Evolutionary conservation across 2,329 filamentous ascomycete genomes (phyloP), one percentile per base, ranked within the genome.

Genomic region (Exophiala alcalophila): DNA sequence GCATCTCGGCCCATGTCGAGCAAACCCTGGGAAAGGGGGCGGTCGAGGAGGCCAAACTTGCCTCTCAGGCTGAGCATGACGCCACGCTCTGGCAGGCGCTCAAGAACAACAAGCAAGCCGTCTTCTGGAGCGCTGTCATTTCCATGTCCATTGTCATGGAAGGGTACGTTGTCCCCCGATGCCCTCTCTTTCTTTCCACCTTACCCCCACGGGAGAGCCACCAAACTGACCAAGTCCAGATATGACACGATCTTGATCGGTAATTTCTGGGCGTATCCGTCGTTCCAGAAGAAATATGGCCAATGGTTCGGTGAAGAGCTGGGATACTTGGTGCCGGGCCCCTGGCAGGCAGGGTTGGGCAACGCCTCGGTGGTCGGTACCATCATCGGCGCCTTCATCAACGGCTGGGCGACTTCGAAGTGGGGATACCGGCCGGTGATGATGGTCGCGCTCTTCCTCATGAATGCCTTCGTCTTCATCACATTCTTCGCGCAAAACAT

Each of bases 401-500:
- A 47, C 28, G 47, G 47, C 2, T 47, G 34, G 32, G 32, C 35
- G 11, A 47, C 47, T 3, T n/a, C 32, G 10, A 33, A 29, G 29
- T 50, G 33, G 33, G 72, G 72, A 35, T 73, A 75, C 47, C 65
- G 70, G 15, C 69, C 69, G 44, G 73, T 70, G 1, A 65, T 74
- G 34, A 66, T 74, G 56, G 56, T 63, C 14, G 71, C 67, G 47
- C 61, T 74, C 5, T 50, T 64, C 9, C 53, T 69, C 25, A 61
- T 75, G 35, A 65, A 62, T 12, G 71, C 61, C 1, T 72, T 71
- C 55, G 72, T 70, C 12, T 62, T 70, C 14, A 71, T 76, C 42
- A 70, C 71, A 54, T 74, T 76, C 62, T 73, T 70, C 2, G 72
- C 72, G 2, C 60, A 65, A 33, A 68, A 68, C 40, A 65, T 74